Evolutionary conservation across 805 yeast genomes (phyloP), one percentile per base, ranked within the genome.

Genomic region (Suhomyces kilbournensis): DNA sequence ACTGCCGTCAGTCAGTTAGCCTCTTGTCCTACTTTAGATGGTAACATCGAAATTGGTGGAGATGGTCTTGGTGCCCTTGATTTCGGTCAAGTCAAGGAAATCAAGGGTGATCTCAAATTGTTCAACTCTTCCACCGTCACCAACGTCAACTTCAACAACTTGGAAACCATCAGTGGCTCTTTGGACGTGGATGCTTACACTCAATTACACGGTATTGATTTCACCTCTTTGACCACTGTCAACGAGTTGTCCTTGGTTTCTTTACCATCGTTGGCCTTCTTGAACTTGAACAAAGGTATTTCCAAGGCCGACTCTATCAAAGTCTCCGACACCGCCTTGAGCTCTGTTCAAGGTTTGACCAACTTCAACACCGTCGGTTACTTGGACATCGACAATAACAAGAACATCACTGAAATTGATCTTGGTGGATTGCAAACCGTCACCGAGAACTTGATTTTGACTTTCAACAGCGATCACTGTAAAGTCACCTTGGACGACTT

Each of bases 321-420:
- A 39, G 58, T 75, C 52, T 69, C 75, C 47, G 78, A 75, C 60
- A 75, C 79, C 42, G 77, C 79, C 20, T 65, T 75, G 52, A 60
- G 67, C 54, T 58, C 70, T 45, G 63, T 74, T 54, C 65, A 65
- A 57, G 70, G 70, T 46, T 67, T 71, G 43, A 56, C 67, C 60
- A 62, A 62, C 53, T 63, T 71, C 60, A 56, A 59, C 50, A 58
- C 68, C 49, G 65, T 74, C 49, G 70, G 65, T 43, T 59, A 63
- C 44, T 67, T 75, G 63, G 62, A 74, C 60, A 62, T 75, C 54
- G 72, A 74, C 66, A 74, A 74, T 61, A 75, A 75, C 70, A 75
- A 75, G 58, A 74, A 75, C 62, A 66, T 75, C 59, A 57, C 76
- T 20, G 38, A 53, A 34, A 65, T 75, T 47, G 72, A 72, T 54